These are phyloP conservation scores for Aegilops sharonensis DNA, from an alignment of 176 grass and related monocot species.

Conservation along the genomic window DNA sequence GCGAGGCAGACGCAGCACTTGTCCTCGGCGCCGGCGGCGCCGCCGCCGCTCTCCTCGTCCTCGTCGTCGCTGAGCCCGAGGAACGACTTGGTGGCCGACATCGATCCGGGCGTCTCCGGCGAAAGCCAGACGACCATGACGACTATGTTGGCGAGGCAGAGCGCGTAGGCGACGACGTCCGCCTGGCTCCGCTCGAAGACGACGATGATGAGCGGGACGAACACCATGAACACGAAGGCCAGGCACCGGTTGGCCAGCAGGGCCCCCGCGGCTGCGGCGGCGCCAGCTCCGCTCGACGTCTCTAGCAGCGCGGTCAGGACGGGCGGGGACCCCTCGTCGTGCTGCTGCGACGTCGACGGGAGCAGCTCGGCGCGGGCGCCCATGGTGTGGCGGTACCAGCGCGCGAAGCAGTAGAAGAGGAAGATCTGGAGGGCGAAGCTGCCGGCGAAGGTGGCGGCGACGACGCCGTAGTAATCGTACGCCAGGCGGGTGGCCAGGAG, in stretches of 20 bases:
- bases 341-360: not conserved
- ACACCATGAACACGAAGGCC: constrained; percentile 50
- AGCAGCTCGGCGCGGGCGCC: not conserved
- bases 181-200: constrained; percentile 65
- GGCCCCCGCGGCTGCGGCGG: not conserved
- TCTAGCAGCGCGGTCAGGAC: constrained; percentile 41
- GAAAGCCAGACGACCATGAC: constrained; percentile 65
- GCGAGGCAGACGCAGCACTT: constrained; percentile 67
- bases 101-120: constrained; percentile 16
- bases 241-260: constrained; percentile 44
- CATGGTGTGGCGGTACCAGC: constrained; percentile 44
- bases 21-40: not conserved
- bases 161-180: constrained; percentile 48
- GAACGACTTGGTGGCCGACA: constrained; percentile 43
- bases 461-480: constrained; percentile 43
- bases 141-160: constrained; percentile 57
- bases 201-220: constrained; percentile 56
- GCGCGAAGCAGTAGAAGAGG: constrained; percentile 61
- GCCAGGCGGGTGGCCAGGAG: constrained; percentile 48
- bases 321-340: constrained; percentile 16
- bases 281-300: not conserved
- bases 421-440: constrained; percentile 60
- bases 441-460: constrained; percentile 49
- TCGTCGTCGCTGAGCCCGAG: constrained; percentile 55
- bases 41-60: constrained; percentile 20